Evolutionary conservation across 257 asterid species (phyloP).

Genomic region (Solanum dulcamara): DNA sequence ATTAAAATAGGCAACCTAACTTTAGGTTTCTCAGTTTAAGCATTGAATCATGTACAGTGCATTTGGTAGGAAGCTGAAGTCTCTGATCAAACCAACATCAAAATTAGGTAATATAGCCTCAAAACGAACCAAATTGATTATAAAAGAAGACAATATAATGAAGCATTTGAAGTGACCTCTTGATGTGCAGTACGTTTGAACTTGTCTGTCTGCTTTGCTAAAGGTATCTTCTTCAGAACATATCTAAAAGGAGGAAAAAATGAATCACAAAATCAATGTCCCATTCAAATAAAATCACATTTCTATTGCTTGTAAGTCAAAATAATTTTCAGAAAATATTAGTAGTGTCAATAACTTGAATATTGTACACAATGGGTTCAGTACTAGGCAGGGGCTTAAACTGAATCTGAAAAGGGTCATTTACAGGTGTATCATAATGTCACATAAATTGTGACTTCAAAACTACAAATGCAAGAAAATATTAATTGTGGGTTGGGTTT

Average conservation of each 20-base stretch:
- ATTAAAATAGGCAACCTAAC: neutral
- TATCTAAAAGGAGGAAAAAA: constrained; percentile 35
- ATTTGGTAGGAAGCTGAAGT: neutral
- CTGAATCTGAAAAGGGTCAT: neutral
- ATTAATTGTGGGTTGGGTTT: neutral
- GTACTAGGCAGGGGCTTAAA: neutral
- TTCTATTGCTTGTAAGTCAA: neutral
- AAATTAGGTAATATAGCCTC: neutral
- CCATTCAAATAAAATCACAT: neutral
- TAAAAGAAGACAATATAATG: neutral
- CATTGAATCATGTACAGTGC: neutral
- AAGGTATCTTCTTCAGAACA: constrained; percentile 72
- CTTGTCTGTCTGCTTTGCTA: constrained; percentile 71
- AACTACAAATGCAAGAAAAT: neutral
- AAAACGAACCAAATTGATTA: neutral
- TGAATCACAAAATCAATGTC: neutral
- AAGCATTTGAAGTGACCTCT: constrained; percentile 44
- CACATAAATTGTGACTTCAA: neutral
- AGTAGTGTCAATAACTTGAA: neutral
- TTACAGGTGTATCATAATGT: neutral
- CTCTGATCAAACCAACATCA: neutral
- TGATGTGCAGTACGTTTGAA: constrained; percentile 64
- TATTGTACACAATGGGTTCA: neutral
- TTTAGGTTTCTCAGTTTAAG: neutral
- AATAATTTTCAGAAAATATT: neutral